phyloP scores from a whole-genome alignment of 768 basidiomycete species.

The Trametopsis cervina region DNA sequence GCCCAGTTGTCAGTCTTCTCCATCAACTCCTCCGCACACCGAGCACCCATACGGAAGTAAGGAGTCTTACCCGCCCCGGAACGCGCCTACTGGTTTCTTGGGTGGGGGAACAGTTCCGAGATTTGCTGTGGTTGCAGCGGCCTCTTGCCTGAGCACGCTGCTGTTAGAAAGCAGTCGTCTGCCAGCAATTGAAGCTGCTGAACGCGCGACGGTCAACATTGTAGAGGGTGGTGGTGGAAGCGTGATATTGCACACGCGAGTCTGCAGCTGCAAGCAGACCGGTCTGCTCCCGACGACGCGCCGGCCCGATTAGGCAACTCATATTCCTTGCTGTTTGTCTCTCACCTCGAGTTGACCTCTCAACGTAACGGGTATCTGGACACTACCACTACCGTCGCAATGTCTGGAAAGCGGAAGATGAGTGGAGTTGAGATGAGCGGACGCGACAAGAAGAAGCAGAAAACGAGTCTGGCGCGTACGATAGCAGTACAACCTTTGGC shows the following conservation, averaged over 20 bases:
- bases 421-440: conserved; percentile 21
- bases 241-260: neutral
- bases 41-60: neutral
- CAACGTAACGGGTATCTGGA: too few species aligned
- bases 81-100: conserved; percentile 68
- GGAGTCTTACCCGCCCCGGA: conserved; percentile 34
- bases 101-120: conserved; percentile 47
- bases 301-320: neutral
- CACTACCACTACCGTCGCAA: neutral
- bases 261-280: neutral
- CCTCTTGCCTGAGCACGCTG: conserved; percentile 35
- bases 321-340: too few species aligned
- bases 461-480: conserved; percentile 53
- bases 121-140: conserved; percentile 31
- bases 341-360: too few species aligned
- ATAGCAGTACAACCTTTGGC: conserved; percentile 51
- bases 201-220: neutral
- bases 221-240: neutral
- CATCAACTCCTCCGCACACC: neutral
- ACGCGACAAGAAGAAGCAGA: conserved; percentile 65
- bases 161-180: conserved; percentile 33
- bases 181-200: neutral
- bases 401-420: neutral
- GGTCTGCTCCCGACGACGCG: neutral
- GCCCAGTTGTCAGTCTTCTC: neutral